These are phyloP conservation scores for Scutellaria baicalensis DNA, from an alignment of 257 asterid genomes.

Conservation along the genomic window DNA sequence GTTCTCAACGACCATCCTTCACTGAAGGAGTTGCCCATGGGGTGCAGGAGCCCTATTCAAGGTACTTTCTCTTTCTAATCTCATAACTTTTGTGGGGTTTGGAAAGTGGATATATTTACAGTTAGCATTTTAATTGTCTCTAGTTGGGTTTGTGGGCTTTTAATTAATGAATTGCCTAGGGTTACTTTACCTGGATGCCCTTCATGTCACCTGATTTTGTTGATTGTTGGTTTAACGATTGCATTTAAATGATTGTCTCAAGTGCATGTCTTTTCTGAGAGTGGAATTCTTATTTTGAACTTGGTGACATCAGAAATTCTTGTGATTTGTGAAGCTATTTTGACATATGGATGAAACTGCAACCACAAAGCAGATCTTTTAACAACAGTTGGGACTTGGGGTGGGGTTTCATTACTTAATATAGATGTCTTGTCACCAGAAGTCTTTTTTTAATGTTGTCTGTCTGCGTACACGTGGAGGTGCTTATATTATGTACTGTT, in stretches of 20 bases:
- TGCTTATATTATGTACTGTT: neutral
- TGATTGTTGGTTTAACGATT: neutral
- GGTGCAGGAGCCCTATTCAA: constrained; percentile 27
- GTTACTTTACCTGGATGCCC: no score
- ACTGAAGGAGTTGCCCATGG: constrained; percentile 9
- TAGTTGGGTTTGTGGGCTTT: neutral
- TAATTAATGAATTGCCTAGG: neutral
- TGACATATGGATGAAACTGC: neutral
- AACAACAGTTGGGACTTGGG: neutral
- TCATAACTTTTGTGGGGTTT: neutral
- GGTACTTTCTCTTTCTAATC: constrained; percentile 26
- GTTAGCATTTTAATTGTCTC: neutral
- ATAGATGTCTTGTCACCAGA: neutral
- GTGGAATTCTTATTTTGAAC: neutral
- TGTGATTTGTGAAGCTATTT: neutral
- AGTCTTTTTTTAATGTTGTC: neutral
- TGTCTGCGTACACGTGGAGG: neutral
- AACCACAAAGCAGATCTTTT: neutral
- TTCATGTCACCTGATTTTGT: no score
- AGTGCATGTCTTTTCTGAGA: neutral
- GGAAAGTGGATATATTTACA: neutral
- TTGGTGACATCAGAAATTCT: neutral
- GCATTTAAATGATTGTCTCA: neutral
- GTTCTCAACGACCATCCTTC: constrained; percentile 15
- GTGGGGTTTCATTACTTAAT: neutral